Evolutionary conservation across 495 filamentous ascomycete species (phyloP), one percentile per base, ranked within the genome.

Genomic region (Geoglossum glabrum): DNA sequence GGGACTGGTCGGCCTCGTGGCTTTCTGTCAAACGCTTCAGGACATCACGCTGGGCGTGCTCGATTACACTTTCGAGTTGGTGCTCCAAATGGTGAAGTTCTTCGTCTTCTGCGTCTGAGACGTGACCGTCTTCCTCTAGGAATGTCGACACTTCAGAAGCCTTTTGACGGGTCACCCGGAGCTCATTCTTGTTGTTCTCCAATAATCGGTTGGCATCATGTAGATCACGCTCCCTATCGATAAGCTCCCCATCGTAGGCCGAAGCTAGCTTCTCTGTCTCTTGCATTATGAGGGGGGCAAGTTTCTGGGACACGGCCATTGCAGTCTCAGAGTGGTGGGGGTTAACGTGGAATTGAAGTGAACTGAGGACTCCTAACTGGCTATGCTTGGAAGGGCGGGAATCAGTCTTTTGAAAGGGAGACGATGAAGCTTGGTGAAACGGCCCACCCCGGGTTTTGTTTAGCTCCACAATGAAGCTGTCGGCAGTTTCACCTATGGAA

Each of bases 401-500:
- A 9, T 60, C 59, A n/a, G 56, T 28, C 10, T 52, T 59, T 15
- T 64, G 61, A 8, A 63, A 56, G 27, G 59, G 45, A 5, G 66
- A 60, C 11, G 64, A 19, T 36, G 55, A 61, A n/a, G 34, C 59
- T 28, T 51, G 50, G 31, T 26, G 30, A 13, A 38, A 43, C 26
- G 19, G 13, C 28, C 60, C 28, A 13, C 55, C 26, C 23, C 33
- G 9, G 17, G 47, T 46, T 30, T 23, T 31, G 21, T 59, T 49
- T 33, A 59, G 64, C 11, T 70, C 62, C 28, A 61, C 62, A 26
- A 88, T 83, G 30, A 93, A 71, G 52, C 85, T 78, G 57, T 87
- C 80, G 8, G 87, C 89, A 0, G 86, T 84, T 58, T 90, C 75
- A 25, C 87, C 85, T 49, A 83, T 76, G 57, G 79, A 70, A 65